phyloP scores from a whole-genome alignment of 106 monocot species.

The Posidonia australis region DNA sequence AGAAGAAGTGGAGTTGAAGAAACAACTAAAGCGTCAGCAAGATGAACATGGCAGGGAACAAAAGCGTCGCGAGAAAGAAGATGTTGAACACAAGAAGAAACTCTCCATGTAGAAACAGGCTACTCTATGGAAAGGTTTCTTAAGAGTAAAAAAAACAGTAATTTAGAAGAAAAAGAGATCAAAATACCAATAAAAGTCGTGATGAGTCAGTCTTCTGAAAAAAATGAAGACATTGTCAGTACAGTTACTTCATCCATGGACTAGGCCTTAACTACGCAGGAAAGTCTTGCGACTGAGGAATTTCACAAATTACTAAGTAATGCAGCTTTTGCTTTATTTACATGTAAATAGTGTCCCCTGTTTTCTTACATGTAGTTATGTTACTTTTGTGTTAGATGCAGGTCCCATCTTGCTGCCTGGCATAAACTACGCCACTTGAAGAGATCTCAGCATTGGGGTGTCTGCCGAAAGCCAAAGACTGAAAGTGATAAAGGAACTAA shows the following conservation, averaged over 20 bases:
- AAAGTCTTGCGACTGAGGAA: constrained; percentile 18
- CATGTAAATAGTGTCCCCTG: too few relatives aligned
- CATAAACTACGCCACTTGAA: constrained; percentile 19
- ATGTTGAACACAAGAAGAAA: constrained; percentile 48
- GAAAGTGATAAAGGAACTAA: constrained; percentile 53
- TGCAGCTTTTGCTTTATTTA: neutral
- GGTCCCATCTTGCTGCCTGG: constrained; percentile 54
- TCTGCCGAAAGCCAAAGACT: constrained; percentile 53
- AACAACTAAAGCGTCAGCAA: constrained; percentile 21
- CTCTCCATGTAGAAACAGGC: constrained; percentile 64
- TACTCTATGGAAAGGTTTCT: constrained; percentile 87
- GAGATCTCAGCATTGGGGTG: constrained; percentile 51
- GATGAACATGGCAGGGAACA: constrained; percentile 54
- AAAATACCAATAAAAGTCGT: neutral
- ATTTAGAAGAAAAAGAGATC: constrained; percentile 1
- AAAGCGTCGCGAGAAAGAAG: constrained; percentile 70
- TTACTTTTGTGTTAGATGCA: constrained; percentile 12
- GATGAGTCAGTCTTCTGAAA: constrained; percentile 3
- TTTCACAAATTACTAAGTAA: constrained; percentile 40
- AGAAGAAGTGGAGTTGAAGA: constrained; percentile 27
- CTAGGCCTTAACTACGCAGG: constrained; percentile 26
- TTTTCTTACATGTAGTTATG: neutral
- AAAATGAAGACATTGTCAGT: constrained; percentile 10
- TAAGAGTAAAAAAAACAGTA: constrained; percentile 28
- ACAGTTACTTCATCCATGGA: constrained; percentile 58